Base-by-base conservation (phyloP, 768 basidiomycete species). In the Termitomyces sp. region DNA sequence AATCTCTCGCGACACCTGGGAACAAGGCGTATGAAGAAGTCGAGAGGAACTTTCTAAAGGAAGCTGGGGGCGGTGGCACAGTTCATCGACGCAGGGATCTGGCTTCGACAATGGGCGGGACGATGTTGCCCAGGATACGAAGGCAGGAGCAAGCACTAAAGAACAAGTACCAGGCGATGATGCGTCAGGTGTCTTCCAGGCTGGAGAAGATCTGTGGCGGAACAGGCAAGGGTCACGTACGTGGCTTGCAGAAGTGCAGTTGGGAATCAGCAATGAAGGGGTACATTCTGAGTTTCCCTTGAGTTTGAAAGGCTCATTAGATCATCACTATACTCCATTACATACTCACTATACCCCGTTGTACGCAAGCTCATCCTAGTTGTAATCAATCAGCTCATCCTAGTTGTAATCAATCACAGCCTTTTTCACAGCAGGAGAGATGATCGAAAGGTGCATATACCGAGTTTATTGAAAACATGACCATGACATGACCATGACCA, bases 251-350 rank as follows among this genome's bases (percentile, higher is more conserved):
- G 41, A 52, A 70, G 1, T 90, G 88, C 64, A 79, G 74, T 58
- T 88, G 86, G 87, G 81, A 84, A 63, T 44, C 54, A 21, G 57
- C 59, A 45, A 85, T 88, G 81, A 85, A 83, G 68, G 62, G 64
- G 44, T 85, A 75, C 63, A 88, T 90, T 55, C 66, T 87, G 56
- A 69, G 69, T 22, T 90, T 79, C 66, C 87, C 88, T 32, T 89
- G 54, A 61, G 12, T 41, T 32, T 7, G 3, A 26, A 2, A 24
- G 24, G 14, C 51, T 43, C 21, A 15, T 34, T 24, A 11, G 11
- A 38, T 40, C 42, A 7, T 24, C 24, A 43, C 41, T 28, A 43
- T 15, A 43, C 28, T 5, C 8, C 19, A 42, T 42, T 32, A 35
- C 28, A 55, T 30, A 22, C 41, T 19, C 19, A 47, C 22, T 50